These are phyloP conservation scores for Colletotrichum caudatum DNA, from an alignment of 2,329 filamentous ascomycete genomes.

Conservation along the genomic window DNA sequence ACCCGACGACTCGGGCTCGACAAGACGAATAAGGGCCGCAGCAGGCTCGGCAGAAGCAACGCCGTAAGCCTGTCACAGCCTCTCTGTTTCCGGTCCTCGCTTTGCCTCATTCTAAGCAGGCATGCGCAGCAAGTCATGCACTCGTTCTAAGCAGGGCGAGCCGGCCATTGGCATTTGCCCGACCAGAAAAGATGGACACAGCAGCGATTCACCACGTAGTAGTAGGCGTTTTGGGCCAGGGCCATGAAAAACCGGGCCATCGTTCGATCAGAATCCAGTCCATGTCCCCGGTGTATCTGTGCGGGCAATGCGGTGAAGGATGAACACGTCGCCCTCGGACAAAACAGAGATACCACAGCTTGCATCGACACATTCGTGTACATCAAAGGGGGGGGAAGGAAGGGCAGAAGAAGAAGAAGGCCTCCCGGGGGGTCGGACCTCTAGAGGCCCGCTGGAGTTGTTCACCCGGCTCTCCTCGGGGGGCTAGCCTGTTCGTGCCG, in stretches of 20 bases:
- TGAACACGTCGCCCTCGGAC: slow-evolving; percentile 16
- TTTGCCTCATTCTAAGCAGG: neutral
- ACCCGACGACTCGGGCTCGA: slow-evolving; percentile 23
- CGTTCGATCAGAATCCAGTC: slow-evolving; percentile 31
- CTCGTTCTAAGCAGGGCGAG: neutral
- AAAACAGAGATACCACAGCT: neutral
- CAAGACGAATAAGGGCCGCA: neutral
- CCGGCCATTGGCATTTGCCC: slow-evolving; percentile 14
- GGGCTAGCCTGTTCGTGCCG: slow-evolving; percentile 26
- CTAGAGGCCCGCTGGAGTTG: slow-evolving; percentile 11
- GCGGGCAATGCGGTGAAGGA: slow-evolving; percentile 10
- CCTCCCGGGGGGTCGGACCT: slow-evolving; percentile 18
- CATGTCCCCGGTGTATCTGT: slow-evolving; percentile 17
- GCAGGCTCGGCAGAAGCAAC: neutral
- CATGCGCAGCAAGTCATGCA: neutral
- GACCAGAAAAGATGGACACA: slow-evolving; percentile 14
- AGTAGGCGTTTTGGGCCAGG: slow-evolving; percentile 25
- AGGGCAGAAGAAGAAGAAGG: neutral
- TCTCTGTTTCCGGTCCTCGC: neutral
- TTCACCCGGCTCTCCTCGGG: slow-evolving; percentile 10
- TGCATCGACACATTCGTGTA: slow-evolving; percentile 3
- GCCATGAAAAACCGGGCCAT: slow-evolving; percentile 31
- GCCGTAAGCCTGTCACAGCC: neutral
- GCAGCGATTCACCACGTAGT: slow-evolving; percentile 30
- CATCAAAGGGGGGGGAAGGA: neutral